These are phyloP conservation scores for Hygrocybe punicea DNA, from an alignment of 768 basidiomycete species.

Conservation along the genomic window DNA sequence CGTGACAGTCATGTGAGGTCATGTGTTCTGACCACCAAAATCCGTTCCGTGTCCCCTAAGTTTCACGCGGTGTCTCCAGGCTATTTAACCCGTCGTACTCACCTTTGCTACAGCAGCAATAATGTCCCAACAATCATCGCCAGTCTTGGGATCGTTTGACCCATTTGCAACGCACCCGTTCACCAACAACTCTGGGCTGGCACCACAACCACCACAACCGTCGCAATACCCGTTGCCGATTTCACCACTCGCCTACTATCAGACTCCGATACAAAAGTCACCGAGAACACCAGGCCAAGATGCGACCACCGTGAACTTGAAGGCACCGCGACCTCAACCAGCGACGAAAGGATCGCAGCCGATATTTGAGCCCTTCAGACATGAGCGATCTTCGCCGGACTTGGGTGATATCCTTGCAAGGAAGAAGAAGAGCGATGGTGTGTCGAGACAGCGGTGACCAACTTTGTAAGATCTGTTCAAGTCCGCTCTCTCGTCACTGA, in stretches of 20 bases:
- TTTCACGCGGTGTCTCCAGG: too few relatives aligned
- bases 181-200: constrained; percentile 44
- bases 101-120: constrained; percentile 9
- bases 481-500: too few relatives aligned
- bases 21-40: too few relatives aligned
- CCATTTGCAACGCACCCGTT: constrained; percentile 59
- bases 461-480: too few relatives aligned
- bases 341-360: constrained; percentile 17
- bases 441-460: background rate
- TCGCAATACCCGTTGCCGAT: constrained; percentile 38
- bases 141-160: constrained; percentile 48
- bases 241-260: constrained; percentile 12
- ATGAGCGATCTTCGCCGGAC: constrained; percentile 54
- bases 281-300: constrained; percentile 20
- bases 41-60: background rate
- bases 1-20: too few relatives aligned
- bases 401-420: constrained; percentile 33
- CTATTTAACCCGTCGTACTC: background rate
- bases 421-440: constrained; percentile 35
- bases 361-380: constrained; percentile 53
- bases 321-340: constrained; percentile 28
- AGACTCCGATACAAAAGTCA: constrained; percentile 8
- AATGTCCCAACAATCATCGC: constrained; percentile 36
- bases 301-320: background rate
- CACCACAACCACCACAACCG: constrained; percentile 37